Evolutionary conservation across 2,329 filamentous ascomycete genomes (phyloP).

Genomic region (Ophiobolus disseminans): DNA sequence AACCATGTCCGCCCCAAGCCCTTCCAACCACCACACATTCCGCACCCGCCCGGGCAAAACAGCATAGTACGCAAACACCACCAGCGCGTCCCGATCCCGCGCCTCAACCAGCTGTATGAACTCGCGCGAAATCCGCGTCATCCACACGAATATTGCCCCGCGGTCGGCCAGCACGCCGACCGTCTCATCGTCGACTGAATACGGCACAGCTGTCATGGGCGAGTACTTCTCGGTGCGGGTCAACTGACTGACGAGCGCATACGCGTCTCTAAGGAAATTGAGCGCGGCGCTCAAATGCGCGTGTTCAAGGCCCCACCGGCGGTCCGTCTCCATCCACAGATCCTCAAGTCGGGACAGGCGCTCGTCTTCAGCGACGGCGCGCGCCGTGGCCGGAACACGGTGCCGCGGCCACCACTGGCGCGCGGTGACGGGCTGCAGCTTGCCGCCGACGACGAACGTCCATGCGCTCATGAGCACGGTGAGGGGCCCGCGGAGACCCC

Average conservation of each 20-base stretch:
- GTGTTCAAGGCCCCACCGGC: slow-evolving; percentile 3
- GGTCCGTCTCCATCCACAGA: slow-evolving; percentile 31
- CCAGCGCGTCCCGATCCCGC: slow-evolving; percentile 42
- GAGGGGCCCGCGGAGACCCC: slow-evolving; percentile 41
- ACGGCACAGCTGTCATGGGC: slow-evolving; percentile 36
- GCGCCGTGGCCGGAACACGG: slow-evolving; percentile 27
- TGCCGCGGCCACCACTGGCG: slow-evolving; percentile 45
- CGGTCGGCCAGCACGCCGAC: slow-evolving; percentile 40
- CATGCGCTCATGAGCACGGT: slow-evolving; percentile 41
- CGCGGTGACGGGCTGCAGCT: slow-evolving; percentile 34
- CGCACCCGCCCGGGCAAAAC: slow-evolving; percentile 43
- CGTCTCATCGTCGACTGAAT: slow-evolving; percentile 36
- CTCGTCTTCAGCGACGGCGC: slow-evolving; percentile 38
- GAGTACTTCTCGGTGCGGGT: slow-evolving; percentile 33
- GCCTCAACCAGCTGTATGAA: slow-evolving; percentile 39
- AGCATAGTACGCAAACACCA: slow-evolving; percentile 50
- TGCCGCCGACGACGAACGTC: slow-evolving; percentile 37
- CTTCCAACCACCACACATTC: slow-evolving; percentile 47
- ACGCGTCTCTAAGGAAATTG: slow-evolving; percentile 35
- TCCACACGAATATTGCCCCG: slow-evolving; percentile 45
- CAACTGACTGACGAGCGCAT: slow-evolving; percentile 40
- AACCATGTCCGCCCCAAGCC: slow-evolving; percentile 40
- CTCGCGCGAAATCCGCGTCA: slow-evolving; percentile 32
- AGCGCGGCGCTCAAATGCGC: slow-evolving; percentile 32
- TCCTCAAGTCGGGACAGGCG: slow-evolving; percentile 31